Evolutionary conservation across 345 rosid genomes (phyloP).

Genomic region (Arabidopsis suecica): DNA sequence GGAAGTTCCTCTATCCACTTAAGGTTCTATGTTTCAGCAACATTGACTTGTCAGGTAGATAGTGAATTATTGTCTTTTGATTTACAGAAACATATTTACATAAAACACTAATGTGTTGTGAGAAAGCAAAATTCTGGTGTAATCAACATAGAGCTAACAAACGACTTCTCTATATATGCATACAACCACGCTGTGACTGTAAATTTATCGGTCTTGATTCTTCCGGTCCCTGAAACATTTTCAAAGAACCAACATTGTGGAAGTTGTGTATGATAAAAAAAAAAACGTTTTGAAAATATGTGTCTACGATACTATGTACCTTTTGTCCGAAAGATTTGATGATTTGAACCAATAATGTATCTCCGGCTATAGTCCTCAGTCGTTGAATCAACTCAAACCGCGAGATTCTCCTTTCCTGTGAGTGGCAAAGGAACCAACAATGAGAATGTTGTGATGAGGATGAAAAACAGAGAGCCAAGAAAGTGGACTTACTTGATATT

Average conservation of each 20-base stretch:
- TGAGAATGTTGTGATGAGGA: neutral
- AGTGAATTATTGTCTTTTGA: neutral
- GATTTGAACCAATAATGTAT: conserved; percentile 58
- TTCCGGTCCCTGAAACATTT: conserved; percentile 28
- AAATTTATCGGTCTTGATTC: conserved; percentile 18
- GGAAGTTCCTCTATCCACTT: neutral
- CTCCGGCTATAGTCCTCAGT: conserved; percentile 67
- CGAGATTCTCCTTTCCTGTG: conserved; percentile 62
- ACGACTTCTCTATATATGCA: neutral
- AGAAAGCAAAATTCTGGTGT: neutral
- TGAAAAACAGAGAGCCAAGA: conserved; percentile 1
- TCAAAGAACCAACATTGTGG: neutral
- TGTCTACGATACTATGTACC: conserved; percentile 40
- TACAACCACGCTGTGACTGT: conserved; percentile 1
- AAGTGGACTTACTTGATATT: conserved; percentile 48
- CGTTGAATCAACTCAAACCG: conserved; percentile 58
- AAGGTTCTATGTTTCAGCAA: neutral
- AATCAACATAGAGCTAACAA: neutral
- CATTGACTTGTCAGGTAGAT: neutral
- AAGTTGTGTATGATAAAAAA: neutral
- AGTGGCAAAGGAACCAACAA: neutral
- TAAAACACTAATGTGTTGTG: neutral
- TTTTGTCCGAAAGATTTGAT: conserved; percentile 61
- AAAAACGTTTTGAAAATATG: neutral
- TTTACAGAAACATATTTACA: neutral